These are phyloP conservation scores for Schizochytrium sp. DNA, from an alignment of 108 stramenopile species.

Conservation along the genomic window DNA sequence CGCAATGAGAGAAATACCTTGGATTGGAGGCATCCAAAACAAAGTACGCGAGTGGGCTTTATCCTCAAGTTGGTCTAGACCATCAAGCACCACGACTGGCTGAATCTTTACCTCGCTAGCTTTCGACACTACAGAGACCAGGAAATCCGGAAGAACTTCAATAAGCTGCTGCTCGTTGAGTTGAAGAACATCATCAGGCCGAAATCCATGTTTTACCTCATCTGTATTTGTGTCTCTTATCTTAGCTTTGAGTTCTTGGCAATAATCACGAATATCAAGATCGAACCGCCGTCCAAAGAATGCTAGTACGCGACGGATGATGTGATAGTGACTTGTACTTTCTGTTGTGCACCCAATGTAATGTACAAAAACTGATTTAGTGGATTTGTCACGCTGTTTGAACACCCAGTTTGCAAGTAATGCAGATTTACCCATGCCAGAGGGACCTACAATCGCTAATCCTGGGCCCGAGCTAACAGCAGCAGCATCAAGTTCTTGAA, in stretches of 20 bases:
- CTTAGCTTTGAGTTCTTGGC: background rate
- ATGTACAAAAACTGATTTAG: slow-evolving; percentile 2
- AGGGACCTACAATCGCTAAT: background rate
- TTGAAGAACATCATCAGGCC: background rate
- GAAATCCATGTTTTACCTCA: background rate
- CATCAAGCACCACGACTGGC: slow-evolving; percentile 40
- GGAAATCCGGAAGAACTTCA: slow-evolving; percentile 40
- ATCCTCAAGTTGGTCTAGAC: slow-evolving; percentile 53
- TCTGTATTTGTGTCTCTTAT: background rate
- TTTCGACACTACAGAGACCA: background rate
- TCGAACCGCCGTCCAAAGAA: slow-evolving; percentile 11
- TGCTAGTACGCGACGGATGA: slow-evolving; percentile 20
- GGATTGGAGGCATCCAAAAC: slow-evolving; percentile 6
- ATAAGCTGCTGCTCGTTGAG: slow-evolving; percentile 49
- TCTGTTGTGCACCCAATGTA: slow-evolving; percentile 40
- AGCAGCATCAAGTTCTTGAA: background rate
- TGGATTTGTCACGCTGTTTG: background rate
- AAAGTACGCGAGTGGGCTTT: slow-evolving; percentile 11
- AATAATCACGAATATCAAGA: slow-evolving; percentile 20
- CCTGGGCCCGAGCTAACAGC: background rate
- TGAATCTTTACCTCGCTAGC: background rate
- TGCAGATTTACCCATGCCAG: slow-evolving; percentile 33
- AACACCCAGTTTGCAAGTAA: slow-evolving; percentile 27
- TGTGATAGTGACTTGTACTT: slow-evolving; percentile 25
- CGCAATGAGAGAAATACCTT: background rate